phyloP scores from a whole-genome alignment of 257 asterid species.

The Fraxinus americana region DNA sequence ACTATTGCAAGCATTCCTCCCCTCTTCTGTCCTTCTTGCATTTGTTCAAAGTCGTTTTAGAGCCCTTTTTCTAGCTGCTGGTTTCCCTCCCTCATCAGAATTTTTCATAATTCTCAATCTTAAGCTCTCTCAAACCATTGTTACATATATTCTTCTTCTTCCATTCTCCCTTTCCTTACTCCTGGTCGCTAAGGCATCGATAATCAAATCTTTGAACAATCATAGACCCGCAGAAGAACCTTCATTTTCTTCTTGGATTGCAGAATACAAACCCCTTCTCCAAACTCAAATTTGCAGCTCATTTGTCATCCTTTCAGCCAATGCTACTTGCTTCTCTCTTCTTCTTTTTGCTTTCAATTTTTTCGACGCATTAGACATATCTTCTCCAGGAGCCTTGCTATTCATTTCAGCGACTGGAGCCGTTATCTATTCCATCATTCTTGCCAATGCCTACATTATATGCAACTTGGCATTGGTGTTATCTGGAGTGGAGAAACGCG shows the following conservation, averaged over 20 bases:
- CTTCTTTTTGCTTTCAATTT: slow-evolving; percentile 39
- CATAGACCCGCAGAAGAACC: slow-evolving; percentile 7
- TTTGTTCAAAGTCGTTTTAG: slow-evolving; percentile 39
- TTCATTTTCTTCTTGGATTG: slow-evolving; percentile 25
- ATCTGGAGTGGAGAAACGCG: slow-evolving; percentile 50
- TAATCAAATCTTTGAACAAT: slow-evolving; percentile 26
- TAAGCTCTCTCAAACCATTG: slow-evolving; percentile 64
- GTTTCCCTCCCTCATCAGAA: slow-evolving; percentile 58
- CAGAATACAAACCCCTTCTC: slow-evolving; percentile 50
- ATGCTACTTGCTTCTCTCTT: slow-evolving; percentile 53
- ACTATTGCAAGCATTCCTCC: slow-evolving; percentile 48
- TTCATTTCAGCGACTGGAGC: slow-evolving; percentile 47
- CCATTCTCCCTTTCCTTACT: slow-evolving; percentile 51
- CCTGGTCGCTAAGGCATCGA: slow-evolving; percentile 60
- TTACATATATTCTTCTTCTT: slow-evolving; percentile 31
- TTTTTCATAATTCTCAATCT: slow-evolving; percentile 48
- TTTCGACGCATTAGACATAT: slow-evolving; percentile 37
- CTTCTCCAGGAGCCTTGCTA: slow-evolving; percentile 23
- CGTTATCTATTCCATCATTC: slow-evolving; percentile 45
- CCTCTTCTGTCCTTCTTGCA: slow-evolving; percentile 39
- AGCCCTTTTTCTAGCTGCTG: slow-evolving; percentile 65
- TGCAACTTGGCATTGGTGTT: slow-evolving; percentile 52
- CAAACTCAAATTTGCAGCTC: slow-evolving; percentile 58
- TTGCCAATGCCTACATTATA: slow-evolving; percentile 54
- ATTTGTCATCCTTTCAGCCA: slow-evolving; percentile 49